Evolutionary conservation across 1,284 basidiomycete genomes (phyloP).

Genomic region (Microbotryum violaceum): DNA sequence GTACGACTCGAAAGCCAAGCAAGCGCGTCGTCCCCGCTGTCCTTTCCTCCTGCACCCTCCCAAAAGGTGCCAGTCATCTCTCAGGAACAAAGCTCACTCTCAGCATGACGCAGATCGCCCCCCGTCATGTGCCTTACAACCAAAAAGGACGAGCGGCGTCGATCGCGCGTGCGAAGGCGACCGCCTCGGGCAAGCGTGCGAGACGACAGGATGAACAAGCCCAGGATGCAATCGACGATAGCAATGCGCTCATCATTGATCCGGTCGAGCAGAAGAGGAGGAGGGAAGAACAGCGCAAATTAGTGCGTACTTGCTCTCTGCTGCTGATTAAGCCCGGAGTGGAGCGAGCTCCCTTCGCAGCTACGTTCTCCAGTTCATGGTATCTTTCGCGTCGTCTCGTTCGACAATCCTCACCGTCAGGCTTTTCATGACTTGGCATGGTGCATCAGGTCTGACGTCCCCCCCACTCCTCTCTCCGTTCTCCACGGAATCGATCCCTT

Average conservation of each 20-base stretch:
- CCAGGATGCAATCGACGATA: conserved; percentile 1
- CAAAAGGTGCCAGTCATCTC: too few species aligned
- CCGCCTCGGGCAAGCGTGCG: not conserved
- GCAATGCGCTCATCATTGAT: conserved; percentile 6
- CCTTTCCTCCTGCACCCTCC: too few species aligned
- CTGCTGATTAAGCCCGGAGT: not conserved
- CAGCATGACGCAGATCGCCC: too few species aligned
- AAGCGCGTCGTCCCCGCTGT: too few species aligned
- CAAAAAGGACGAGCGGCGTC: conserved; percentile 4
- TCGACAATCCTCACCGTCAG: not conserved
- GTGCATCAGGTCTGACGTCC: not conserved
- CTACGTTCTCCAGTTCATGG: not conserved
- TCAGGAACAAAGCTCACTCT: too few species aligned
- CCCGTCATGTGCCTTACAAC: conserved; percentile 1
- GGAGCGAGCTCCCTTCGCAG: not conserved
- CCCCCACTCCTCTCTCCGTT: not conserved
- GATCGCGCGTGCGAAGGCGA: not conserved
- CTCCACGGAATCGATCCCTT: not conserved
- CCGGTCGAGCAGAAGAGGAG: conserved; percentile 2
- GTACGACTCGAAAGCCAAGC: too few species aligned
- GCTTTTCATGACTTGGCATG: not conserved
- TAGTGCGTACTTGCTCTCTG: not conserved
- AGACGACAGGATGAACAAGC: not conserved
- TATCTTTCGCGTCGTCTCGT: not conserved
- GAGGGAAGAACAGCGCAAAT: not conserved